Base-by-base conservation (phyloP, 2,329 filamentous ascomycete genomes). In the Aspergillus neoniger region DNA sequence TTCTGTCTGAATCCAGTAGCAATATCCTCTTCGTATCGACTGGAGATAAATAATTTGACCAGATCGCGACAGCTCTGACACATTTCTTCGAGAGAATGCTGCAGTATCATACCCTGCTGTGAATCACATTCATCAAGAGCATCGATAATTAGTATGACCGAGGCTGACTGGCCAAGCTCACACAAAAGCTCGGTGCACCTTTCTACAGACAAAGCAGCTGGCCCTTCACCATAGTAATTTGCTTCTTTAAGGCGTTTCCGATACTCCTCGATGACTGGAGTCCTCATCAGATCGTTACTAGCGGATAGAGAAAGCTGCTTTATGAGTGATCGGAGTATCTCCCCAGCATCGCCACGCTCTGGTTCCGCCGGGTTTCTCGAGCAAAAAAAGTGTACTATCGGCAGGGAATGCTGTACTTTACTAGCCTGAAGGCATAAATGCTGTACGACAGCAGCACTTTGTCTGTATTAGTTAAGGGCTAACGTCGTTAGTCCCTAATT, bases 11-110 rank as follows among this genome's bases (percentile, higher is more conserved):
- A n/a, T 10, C 44, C 38, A 32, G 25, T 32, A 4, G 44, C 39
- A 14, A 55, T 44, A 36, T 55, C 53, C 17, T 55, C 38, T 30
- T 55, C 53, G n/a, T 55, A 39, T 19, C 39, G 53, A 19, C 53
- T 55, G 6, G 53, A 48, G 7, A 55, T n/a, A 5, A 55, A 55
- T 2, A 55, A 2, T 17, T 55, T 55, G 21, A 47, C 38, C 7
- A 55, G 23, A 21, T 39, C 44, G 8, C 38, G 19, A n/a, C 38
- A 55, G 6, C 32, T 14, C 12, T 36, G 49, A 9, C 17, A n/a
- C 25, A 52, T 36, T 9, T 52, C 14, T 6, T 30, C 25, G 8
- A 52, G 25, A 15, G 49, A 12, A 2, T 52, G 30, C 10, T 32
- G 15, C 12, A 52, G 25, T 15, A 36, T 10, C 2, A 32, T 41